phyloP scores from a whole-genome alignment of 768 basidiomycete species.

The Russula foetens region DNA sequence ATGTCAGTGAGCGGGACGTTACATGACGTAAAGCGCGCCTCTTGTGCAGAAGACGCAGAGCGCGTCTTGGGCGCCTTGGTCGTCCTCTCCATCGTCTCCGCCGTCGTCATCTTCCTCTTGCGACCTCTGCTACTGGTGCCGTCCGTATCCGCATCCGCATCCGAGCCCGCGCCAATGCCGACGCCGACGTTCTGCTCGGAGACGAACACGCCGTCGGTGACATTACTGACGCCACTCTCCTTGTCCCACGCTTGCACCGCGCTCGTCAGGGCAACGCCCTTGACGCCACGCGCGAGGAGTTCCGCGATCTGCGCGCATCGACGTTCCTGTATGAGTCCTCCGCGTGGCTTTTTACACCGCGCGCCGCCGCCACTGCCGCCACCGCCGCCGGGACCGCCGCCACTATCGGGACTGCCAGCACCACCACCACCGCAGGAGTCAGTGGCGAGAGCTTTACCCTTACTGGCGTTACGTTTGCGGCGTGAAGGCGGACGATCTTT shows the following conservation, averaged over 20 bases:
- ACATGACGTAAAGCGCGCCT: slow-evolving; percentile 26
- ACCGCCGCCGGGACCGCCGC: background rate
- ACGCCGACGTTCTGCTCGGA: slow-evolving; percentile 4
- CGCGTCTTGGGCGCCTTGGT: slow-evolving; percentile 4
- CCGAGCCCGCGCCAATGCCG: background rate
- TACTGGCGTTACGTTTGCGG: slow-evolving; percentile 26
- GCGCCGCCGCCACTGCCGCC: background rate
- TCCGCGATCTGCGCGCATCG: slow-evolving; percentile 61
- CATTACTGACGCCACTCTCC: slow-evolving; percentile 24
- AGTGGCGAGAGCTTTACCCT: slow-evolving; percentile 21
- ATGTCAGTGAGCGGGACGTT: slow-evolving; percentile 50
- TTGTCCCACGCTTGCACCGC: slow-evolving; percentile 58
- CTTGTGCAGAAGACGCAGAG: slow-evolving; percentile 18
- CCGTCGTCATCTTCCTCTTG: background rate
- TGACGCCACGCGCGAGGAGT: slow-evolving; percentile 58
- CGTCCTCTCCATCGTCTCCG: background rate
- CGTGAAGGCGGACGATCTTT: slow-evolving; percentile 34
- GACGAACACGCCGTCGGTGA: slow-evolving; percentile 20
- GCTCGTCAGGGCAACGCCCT: slow-evolving; percentile 49
- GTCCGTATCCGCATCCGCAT: too few species aligned
- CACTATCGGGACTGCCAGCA: too few species aligned
- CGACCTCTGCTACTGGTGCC: background rate
- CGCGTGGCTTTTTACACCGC: slow-evolving; percentile 27
- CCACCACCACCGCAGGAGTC: background rate
- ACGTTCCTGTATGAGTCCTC: slow-evolving; percentile 43